Percentiles rank a stretch among this genome's conserved stretches.
phyloP scores from a whole-genome alignment of 768 basidiomycete species.

The Pholiota molesta region DNA sequence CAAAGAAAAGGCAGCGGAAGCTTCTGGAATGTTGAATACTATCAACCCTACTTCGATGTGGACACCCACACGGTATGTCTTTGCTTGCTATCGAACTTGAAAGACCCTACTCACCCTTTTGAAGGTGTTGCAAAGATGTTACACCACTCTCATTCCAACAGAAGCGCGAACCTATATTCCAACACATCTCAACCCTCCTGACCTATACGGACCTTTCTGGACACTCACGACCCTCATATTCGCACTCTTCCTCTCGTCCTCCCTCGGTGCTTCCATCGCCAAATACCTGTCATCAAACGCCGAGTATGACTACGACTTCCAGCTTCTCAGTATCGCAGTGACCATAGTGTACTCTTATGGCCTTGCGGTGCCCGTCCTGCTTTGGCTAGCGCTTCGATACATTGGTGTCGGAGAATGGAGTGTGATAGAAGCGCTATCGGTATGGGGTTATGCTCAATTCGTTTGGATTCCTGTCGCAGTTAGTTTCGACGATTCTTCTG shows the following conservation, averaged over 20 bases:
- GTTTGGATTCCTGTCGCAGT: slow-evolving; percentile 91
- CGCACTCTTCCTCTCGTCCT: slow-evolving; percentile 90
- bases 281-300: slow-evolving; percentile 74
- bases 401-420: slow-evolving; percentile 90
- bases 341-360: slow-evolving; percentile 89
- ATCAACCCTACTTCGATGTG: slow-evolving; percentile 87
- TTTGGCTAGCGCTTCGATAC: slow-evolving; percentile 88
- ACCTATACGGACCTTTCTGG: slow-evolving; percentile 96
- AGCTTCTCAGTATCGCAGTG: slow-evolving; percentile 79
- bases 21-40: slow-evolving; percentile 86
- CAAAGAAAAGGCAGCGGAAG: slow-evolving; percentile 50
- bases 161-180: slow-evolving; percentile 60
- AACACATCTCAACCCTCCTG: slow-evolving; percentile 66
- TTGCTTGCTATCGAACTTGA: neutral
- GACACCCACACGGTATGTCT: slow-evolving; percentile 70
- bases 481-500: slow-evolving; percentile 24
- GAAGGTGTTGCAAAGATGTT: slow-evolving; percentile 75
- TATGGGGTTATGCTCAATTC: slow-evolving; percentile 84
- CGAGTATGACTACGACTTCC: slow-evolving; percentile 83
- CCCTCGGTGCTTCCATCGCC: slow-evolving; percentile 84
- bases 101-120: slow-evolving; percentile 4
- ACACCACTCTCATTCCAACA: slow-evolving; percentile 77
- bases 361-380: slow-evolving; percentile 73
- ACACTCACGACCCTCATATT: slow-evolving; percentile 95
- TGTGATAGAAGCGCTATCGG: slow-evolving; percentile 76